Base-by-base conservation (phyloP, 805 yeast species). In the Deakozyma indianensis region DNA sequence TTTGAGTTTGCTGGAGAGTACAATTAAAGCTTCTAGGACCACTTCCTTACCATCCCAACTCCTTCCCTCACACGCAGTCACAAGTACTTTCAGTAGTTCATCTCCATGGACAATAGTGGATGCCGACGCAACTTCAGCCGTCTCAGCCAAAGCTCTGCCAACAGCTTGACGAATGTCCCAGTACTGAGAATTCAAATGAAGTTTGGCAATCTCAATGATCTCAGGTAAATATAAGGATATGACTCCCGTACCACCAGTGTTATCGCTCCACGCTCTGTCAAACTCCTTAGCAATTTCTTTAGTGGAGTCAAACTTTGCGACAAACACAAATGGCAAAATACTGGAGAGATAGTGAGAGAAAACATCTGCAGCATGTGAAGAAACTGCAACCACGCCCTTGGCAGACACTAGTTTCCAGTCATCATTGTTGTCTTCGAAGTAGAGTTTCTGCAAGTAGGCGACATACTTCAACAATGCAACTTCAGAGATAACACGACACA, bases 1-100 rank as follows among this genome's bases (percentile, higher is more conserved):
- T 42, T 67, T 61, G 5, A 77, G 68, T 48, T 74, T 75, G 16
- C 66, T 55, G 0, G 80, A 56, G 25, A 83, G 67, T 1, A 75
- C 62, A 0, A 83, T 81, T 45, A 88, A 63, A 0, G 95, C 83
- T 29, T 75, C 77, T 18, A 86, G 65, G 1, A 92, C 71, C 23
- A 69, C 61, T 53, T 87, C 96, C 55, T 90, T 90, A 3, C 96
- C 97, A 15, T 71, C 70, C 92, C 95, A 90, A 7, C 90, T 74
- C 48, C 94, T 75, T 1, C 96, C 96, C 46, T 70, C 67, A 46
- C 78, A 69, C 0, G 94, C 76, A 23, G 69, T 70, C 16, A 83
- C 57, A 41, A 85, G 64, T 4, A 77, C 64, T 0, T 65, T 61
- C 47, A 83, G 74, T 16, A 85, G 58, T 16, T 53, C 58, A 2